Evolutionary conservation across 495 filamentous ascomycete genomes (phyloP).

Genomic region (Rostrohypoxylon terebratum): DNA sequence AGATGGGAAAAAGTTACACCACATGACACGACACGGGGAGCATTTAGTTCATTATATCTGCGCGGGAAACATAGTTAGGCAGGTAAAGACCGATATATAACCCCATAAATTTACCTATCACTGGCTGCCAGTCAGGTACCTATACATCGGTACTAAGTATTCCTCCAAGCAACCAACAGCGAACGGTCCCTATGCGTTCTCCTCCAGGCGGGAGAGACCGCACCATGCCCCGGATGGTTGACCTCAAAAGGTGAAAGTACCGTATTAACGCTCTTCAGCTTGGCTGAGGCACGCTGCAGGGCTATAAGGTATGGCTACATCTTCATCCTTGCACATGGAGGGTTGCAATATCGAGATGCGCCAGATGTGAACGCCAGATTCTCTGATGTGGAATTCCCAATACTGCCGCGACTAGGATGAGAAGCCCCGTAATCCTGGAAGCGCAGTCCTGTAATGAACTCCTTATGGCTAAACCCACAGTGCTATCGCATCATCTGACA

Average conservation of each 20-base stretch:
- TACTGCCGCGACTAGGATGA: constrained; percentile 22
- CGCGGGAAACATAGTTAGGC: background rate
- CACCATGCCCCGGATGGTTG: background rate
- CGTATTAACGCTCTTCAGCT: constrained; percentile 20
- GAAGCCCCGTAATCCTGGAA: background rate
- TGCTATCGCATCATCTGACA: constrained; percentile 24
- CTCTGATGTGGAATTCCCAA: constrained; percentile 23
- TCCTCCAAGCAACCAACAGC: constrained; percentile 20
- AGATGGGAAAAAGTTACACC: background rate
- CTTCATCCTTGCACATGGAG: constrained; percentile 4
- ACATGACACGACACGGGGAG: background rate
- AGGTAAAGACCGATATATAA: constrained; percentile 13
- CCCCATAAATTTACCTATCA: too few relatives aligned
- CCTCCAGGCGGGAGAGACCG: background rate
- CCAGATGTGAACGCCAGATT: background rate
- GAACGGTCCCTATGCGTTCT: constrained; percentile 3
- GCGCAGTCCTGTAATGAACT: constrained; percentile 3
- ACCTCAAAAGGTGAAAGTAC: background rate
- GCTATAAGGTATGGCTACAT: constrained; percentile 4
- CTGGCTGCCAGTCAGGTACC: background rate
- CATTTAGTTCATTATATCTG: background rate
- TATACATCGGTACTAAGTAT: background rate
- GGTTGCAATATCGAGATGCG: constrained; percentile 25
- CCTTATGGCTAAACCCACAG: background rate
- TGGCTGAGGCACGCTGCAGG: constrained; percentile 32